Conservation (phyloP, 192 early-diverging fungal genomes). For the Coemansia sp. region DNA sequence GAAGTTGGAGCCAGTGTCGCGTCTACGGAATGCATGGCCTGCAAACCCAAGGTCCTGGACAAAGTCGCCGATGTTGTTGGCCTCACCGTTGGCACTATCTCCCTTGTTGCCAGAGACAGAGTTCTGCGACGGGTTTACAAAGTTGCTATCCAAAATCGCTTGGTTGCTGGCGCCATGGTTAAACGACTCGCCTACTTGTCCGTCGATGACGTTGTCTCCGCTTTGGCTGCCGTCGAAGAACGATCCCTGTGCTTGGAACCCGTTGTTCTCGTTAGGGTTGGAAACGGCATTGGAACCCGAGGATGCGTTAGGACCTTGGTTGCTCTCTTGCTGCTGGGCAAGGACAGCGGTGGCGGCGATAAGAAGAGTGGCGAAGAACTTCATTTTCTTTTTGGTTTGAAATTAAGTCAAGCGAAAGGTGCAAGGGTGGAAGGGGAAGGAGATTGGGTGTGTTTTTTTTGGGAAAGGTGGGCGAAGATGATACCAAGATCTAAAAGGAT, state of each 20-base stretch:
- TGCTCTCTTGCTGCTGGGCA: conserved; percentile 44
- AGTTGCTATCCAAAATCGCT: conserved; percentile 41
- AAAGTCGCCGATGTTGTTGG: conserved; percentile 39
- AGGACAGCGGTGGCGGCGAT: conserved; percentile 51
- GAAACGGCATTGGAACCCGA: conserved; percentile 35
- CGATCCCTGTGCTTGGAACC: conserved; percentile 43
- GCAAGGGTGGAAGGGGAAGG: not conserved
- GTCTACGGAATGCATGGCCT: conserved; percentile 16
- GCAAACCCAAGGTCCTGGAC: conserved; percentile 1
- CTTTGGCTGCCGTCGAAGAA: conserved; percentile 21
- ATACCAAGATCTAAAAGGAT: too few species aligned
- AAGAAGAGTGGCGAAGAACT: conserved; percentile 55
- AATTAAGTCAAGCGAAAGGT: not conserved
- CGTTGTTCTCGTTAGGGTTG: conserved; percentile 54
- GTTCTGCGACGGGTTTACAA: conserved; percentile 36
- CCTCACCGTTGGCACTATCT: conserved; percentile 36
- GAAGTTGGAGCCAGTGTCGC: conserved; percentile 46
- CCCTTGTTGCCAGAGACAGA: conserved; percentile 38
- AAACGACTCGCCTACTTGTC: conserved; percentile 28
- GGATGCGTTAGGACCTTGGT: conserved; percentile 28
- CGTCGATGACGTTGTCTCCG: conserved; percentile 35
- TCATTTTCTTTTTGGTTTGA: conserved; percentile 18
- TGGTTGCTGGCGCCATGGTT: conserved; percentile 24
- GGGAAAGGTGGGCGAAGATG: too few species aligned
- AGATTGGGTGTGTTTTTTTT: too few species aligned